Percentiles rank a stretch among this genome's conserved stretches.
Conservation (phyloP, 1,284 basidiomycete species). For the Austroboletus niveus region DNA sequence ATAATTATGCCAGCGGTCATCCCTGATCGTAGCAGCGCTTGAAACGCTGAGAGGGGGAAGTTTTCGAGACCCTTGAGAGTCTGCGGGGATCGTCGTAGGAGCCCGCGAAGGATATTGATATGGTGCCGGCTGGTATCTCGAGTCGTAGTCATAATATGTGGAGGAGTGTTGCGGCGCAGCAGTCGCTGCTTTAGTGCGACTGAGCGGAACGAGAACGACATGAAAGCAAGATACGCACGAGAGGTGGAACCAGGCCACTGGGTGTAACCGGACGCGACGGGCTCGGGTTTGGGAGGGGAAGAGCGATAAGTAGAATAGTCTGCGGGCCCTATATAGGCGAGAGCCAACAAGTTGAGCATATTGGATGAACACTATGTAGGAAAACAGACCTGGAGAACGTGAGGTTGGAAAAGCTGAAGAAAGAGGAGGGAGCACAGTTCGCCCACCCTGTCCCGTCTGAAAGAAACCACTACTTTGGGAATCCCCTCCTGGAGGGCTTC, state of each 20-base stretch:
- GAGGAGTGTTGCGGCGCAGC: constrained; percentile 46
- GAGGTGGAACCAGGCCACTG: constrained; percentile 46
- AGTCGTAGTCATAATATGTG: constrained; percentile 55
- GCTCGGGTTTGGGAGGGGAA: constrained; percentile 55
- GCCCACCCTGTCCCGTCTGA: constrained; percentile 78
- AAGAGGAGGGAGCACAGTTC: constrained; percentile 81
- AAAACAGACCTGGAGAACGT: constrained; percentile 82
- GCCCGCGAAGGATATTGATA: constrained; percentile 51
- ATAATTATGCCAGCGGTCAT: constrained; percentile 50
- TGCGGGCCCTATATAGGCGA: constrained; percentile 48
- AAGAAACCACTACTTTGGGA: constrained; percentile 62
- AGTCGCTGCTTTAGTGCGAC: constrained; percentile 15
- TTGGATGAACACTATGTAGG: constrained; percentile 49
- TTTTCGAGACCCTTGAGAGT: constrained; percentile 43
- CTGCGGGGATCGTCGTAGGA: constrained; percentile 44
- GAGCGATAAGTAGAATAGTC: constrained; percentile 61
- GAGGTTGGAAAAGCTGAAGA: constrained; percentile 78
- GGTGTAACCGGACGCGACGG: constrained; percentile 48
- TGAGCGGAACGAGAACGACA: constrained; percentile 5
- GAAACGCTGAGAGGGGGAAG: constrained; percentile 47
- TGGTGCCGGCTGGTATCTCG: constrained; percentile 50
- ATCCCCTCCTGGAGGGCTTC: constrained; percentile 57
- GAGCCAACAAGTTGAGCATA: constrained; percentile 52
- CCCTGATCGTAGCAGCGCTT: constrained; percentile 21
- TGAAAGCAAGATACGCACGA: constrained; percentile 40